Evolutionary conservation across 2,329 filamentous ascomycete species (phyloP).

Genomic region (Phaeophleospora eucalypticola): DNA sequence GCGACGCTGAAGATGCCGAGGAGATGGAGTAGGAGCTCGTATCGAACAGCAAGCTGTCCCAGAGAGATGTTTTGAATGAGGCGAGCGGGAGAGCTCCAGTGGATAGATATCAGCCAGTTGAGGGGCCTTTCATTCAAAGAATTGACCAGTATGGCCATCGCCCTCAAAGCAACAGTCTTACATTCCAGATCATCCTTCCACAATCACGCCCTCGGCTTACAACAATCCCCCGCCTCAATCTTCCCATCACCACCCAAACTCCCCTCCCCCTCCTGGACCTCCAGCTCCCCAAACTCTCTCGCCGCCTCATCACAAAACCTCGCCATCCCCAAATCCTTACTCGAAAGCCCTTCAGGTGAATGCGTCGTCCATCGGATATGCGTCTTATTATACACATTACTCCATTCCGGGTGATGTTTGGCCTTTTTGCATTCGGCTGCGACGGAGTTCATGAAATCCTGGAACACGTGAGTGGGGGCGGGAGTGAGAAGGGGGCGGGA

Average conservation of each 20-base stretch:
- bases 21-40: too few species aligned
- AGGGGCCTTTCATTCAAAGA: too few species aligned
- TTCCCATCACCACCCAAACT: slow-evolving; percentile 12
- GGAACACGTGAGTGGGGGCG: slow-evolving; percentile 1
- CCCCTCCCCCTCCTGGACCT: slow-evolving; percentile 9
- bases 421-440: slow-evolving; percentile 63
- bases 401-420: slow-evolving; percentile 74
- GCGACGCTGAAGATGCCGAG: too few species aligned
- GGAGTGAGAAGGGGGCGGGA: background rate
- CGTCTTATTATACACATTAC: slow-evolving; percentile 68
- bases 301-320: slow-evolving; percentile 53
- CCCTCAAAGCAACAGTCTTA: too few species aligned
- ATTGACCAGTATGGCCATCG: too few species aligned
- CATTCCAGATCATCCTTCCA: too few species aligned
- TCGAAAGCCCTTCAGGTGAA: slow-evolving; percentile 60
- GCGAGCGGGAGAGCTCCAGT: too few species aligned
- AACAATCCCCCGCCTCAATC: slow-evolving; percentile 18
- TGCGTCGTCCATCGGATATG: slow-evolving; percentile 73
- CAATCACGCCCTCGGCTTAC: slow-evolving; percentile 7
- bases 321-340: slow-evolving; percentile 61
- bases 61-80: too few species aligned
- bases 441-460: slow-evolving; percentile 73
- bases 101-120: too few species aligned
- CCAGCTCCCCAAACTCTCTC: slow-evolving; percentile 24
- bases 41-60: too few species aligned